Evolutionary conservation across 2,329 filamentous ascomycete genomes (phyloP), one percentile per base, ranked within the genome.

Genomic region (Phoma herbarum): DNA sequence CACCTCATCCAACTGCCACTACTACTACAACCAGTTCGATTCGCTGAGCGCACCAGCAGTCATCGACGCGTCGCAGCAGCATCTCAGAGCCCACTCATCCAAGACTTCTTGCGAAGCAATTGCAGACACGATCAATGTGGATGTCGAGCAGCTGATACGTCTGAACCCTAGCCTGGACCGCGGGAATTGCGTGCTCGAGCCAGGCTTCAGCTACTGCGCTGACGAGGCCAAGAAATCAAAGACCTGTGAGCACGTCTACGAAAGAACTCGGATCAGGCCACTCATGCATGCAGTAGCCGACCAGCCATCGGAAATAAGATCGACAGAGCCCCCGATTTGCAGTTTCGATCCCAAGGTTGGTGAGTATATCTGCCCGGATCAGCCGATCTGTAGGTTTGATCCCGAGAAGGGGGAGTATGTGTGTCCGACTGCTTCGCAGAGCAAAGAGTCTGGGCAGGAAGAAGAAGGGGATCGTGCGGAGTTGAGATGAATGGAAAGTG

Each of bases 91-190:
- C 14, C 11, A 16, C 0, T 14, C 39, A 7, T 29, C 33, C 6
- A 22, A 25, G 12, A 25, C 23, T 9, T 57, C 23, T 9, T 57
- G 47, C 46, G 23, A 5, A 10, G 8, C 23, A 5, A 12, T 57
- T 7, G 47, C 41, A 1, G 8, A 12, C 8, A 46, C 25, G 16
- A 33, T 31, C 41, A n/a, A n/a, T 8, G 20, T 46, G 3, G 18
- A 39, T 10, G 9, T 57, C 10, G 46, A 44, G 2, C 18, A 51
- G 3, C 31, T 57, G 10, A n/a, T 57, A 3, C 7, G 14, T 4
- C 41, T 42, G 33, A 57, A 57, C n/a, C 53, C 53, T 4, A 57
- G 47, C 16, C 39, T 57, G 29, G 44, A 37, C 11, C 8, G 20
- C 29, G 16, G 20, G 3, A 16, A 26, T 10, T 57, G 53, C 20